Evolutionary conservation across 179 eudicot species (phyloP), one percentile per base, ranked within the genome.

Genomic region (Heliamphora pulchella): DNA sequence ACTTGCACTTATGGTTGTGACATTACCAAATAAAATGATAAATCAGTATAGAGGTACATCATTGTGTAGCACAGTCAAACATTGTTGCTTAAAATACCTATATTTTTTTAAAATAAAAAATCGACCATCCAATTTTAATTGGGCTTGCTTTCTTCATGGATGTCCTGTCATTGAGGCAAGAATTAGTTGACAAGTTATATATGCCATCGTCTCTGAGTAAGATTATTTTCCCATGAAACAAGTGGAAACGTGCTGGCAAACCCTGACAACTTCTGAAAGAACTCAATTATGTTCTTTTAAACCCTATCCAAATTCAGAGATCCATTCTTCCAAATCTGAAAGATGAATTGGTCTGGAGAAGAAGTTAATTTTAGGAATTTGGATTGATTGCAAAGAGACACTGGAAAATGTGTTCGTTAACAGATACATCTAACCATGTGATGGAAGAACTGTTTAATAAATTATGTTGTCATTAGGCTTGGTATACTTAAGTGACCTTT

Each of bases 21-120:
- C 10, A 58, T 22, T 79, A 18, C 58, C 10, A 18, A 14, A 53
- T 57, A 53, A 41, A 17, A 22, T 54, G 50, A 57, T 75, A 43
- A 74, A 43, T 53, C 10, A 73, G 65, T 15, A 74, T 57, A 57
- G 64, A 74, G 39, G 65, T 74, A 50, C 78, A 74, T 39, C 50
- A 74, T 57, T 48, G 48, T 48, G 48, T 15, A n/a, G 31, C 39
- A 8, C 73, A 17, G 6, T 31, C 6, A 6, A 48, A 48, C 1
- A 48, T 14, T 14, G n/a, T 71, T 2, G 20, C 55, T 71, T 1
- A 17, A 71, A 4, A n/a, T 47, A 55, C 48, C 43, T 65, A 2
- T 65, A 65, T 65, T 68, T 20, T 13, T 68, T 31, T 31, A 31
- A 31, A 31, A 41, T 63, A 5, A 11, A 3, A 70, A 70, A 9